These are phyloP conservation scores for Fraxinus quadrangulata DNA, from an alignment of 257 asterid species.

Conservation along the genomic window DNA sequence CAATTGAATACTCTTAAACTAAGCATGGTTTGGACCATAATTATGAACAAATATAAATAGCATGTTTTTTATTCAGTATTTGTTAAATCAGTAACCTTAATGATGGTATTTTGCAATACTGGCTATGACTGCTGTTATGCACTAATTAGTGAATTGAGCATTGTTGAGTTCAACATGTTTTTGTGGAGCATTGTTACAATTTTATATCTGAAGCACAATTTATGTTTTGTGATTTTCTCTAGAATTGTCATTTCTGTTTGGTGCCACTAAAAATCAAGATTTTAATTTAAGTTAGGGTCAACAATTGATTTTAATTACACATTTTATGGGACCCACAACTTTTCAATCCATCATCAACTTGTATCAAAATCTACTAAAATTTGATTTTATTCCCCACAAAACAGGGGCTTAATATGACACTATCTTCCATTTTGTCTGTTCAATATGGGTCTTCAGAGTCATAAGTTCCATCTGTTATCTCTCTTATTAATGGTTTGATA, in stretches of 20 bases:
- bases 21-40: slow-evolving; percentile 7
- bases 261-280: no score
- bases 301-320: no score
- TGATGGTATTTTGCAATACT: not conserved
- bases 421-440: not conserved
- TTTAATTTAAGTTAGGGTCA: no score
- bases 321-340: no score
- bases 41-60: not conserved
- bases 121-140: not conserved
- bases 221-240: not conserved
- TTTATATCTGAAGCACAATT: not conserved
- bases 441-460: not conserved
- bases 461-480: slow-evolving; percentile 8
- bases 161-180: slow-evolving; percentile 3
- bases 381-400: no score
- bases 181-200: not conserved
- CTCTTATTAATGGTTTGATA: slow-evolving; percentile 23
- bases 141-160: not conserved
- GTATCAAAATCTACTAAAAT: no score
- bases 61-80: not conserved
- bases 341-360: no score
- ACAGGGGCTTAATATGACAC: not conserved
- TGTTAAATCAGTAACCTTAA: not conserved
- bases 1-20: not conserved
- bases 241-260: not conserved